Percentiles rank a stretch among this genome's conserved stretches.
These are phyloP conservation scores for Crataegus laevigata DNA, from an alignment of 306 rosid genomes.

Conservation along the genomic window DNA sequence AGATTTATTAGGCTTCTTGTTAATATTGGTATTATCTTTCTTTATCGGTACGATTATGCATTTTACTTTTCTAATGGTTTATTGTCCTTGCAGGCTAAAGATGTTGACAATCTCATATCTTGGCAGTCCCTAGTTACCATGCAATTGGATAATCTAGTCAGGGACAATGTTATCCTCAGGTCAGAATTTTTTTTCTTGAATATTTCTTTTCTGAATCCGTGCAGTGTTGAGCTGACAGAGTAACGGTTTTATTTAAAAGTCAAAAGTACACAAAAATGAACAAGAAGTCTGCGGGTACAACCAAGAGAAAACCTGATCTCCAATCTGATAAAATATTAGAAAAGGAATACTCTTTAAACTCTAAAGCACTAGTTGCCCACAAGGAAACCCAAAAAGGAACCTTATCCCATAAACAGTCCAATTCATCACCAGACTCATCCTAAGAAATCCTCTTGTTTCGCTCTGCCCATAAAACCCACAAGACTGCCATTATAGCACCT, in stretches of 20 bases:
- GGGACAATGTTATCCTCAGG: slow-evolving; percentile 76
- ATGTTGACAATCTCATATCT: slow-evolving; percentile 45
- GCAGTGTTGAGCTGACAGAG: neutral
- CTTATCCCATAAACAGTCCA: neutral
- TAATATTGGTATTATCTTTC: neutral
- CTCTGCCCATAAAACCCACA: neutral
- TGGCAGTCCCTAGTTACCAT: slow-evolving; percentile 69
- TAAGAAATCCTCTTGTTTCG: neutral
- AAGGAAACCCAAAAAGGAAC: neutral
- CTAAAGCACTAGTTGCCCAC: neutral
- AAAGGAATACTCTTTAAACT: neutral
- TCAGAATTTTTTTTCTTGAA: slow-evolving; percentile 13
- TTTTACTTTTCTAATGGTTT: neutral
- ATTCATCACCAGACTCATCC: neutral
- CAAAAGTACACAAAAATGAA: neutral
- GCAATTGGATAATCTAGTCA: slow-evolving; percentile 54
- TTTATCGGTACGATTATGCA: neutral
- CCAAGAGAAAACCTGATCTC: neutral
- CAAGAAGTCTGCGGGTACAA: neutral
- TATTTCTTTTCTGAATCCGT: neutral
- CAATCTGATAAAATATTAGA: neutral
- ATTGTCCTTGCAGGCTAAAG: slow-evolving; percentile 51
- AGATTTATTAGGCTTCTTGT: neutral
- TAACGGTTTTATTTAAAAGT: neutral
- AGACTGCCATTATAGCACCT: neutral